phyloP scores from a whole-genome alignment of 306 rosid species.

The Gillenia trifoliata region DNA sequence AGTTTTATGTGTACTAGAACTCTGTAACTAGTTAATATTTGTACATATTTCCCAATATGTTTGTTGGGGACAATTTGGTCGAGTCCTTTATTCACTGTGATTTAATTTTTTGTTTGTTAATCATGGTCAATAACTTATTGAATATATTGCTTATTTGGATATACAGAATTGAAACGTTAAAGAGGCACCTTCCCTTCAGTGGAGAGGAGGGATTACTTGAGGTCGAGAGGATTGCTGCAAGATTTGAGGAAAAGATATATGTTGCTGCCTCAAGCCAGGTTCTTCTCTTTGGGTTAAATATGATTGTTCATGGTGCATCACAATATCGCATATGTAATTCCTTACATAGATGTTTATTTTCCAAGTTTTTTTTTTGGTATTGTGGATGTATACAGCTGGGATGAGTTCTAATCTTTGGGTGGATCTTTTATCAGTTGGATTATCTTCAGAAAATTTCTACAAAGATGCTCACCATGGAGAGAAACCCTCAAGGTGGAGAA shows the following conservation, averaged over 20 bases:
- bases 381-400: too few relatives aligned
- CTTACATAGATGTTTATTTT: too few relatives aligned
- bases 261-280: conserved; percentile 63
- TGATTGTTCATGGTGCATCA: not conserved
- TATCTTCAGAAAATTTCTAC: too few relatives aligned
- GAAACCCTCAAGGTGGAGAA: conserved; percentile 18
- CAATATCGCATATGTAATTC: too few relatives aligned
- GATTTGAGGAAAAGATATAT: conserved; percentile 76
- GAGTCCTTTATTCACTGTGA: too few relatives aligned
- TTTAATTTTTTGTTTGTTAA: not conserved
- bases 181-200: conserved; percentile 54
- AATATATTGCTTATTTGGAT: not conserved
- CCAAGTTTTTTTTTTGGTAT: too few relatives aligned
- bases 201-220: conserved; percentile 57
- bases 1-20: too few relatives aligned
- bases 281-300: conserved; percentile 1
- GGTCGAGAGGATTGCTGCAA: conserved; percentile 57
- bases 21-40: too few relatives aligned
- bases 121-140: not conserved
- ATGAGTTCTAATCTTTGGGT: too few relatives aligned
- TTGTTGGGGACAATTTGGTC: too few relatives aligned
- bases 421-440: too few relatives aligned
- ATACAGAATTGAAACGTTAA: conserved; percentile 59
- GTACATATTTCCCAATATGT: too few relatives aligned
- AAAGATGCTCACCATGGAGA: not conserved